A percentile compares a stretch with the other conserved stretches of the same genome.
Conservation (phyloP, 441 rosid genomes). For the Daphne laureola region DNA sequence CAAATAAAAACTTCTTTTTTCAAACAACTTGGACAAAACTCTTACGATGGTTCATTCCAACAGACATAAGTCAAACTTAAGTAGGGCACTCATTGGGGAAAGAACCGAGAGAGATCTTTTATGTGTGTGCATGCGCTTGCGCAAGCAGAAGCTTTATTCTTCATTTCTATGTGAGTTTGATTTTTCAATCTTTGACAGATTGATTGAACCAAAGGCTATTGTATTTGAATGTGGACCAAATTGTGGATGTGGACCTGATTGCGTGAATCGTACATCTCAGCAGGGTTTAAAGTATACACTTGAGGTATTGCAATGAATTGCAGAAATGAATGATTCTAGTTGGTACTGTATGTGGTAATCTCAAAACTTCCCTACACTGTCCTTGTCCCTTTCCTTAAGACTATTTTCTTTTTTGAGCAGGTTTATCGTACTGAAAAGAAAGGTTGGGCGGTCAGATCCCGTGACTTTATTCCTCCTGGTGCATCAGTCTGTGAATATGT, state of each 20-base stretch:
- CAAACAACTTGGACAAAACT: no score
- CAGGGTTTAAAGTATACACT: conserved; percentile 35
- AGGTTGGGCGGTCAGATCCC: conserved; percentile 62
- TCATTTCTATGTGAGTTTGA: conserved; percentile 7
- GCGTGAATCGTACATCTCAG: conserved; percentile 50
- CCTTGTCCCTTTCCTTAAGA: background rate
- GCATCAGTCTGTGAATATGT: conserved; percentile 49
- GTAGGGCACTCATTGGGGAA: no score
- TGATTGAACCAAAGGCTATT: conserved; percentile 49
- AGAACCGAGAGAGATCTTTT: no score
- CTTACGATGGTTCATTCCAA: no score
- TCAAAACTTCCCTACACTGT: background rate
- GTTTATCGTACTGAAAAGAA: conserved; percentile 39
- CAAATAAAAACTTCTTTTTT: no score
- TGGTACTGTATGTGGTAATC: background rate
- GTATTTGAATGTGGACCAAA: conserved; percentile 61
- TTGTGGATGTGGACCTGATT: conserved; percentile 52
- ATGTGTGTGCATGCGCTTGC: background rate
- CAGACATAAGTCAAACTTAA: no score
- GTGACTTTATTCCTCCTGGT: conserved; percentile 54
- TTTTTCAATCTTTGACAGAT: conserved; percentile 20
- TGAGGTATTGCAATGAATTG: conserved; percentile 28
- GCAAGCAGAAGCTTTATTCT: background rate
- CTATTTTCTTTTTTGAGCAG: conserved; percentile 19
- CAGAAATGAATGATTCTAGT: conserved; percentile 4